Conservation (phyloP, 1,284 basidiomycete genomes). For the Ceratobasidium theobromae region DNA sequence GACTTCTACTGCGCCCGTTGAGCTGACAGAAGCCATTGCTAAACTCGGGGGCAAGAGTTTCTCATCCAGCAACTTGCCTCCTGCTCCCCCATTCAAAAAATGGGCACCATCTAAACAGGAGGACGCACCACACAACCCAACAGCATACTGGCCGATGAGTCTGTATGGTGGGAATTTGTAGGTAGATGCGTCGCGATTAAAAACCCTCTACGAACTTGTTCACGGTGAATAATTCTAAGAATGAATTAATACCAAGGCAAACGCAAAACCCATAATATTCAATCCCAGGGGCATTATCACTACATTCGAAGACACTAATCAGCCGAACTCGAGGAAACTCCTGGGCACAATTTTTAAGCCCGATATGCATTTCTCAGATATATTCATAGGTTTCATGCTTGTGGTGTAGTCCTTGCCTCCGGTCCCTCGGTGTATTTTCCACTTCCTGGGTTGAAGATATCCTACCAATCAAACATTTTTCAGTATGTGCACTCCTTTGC, state of each 20-base stretch:
- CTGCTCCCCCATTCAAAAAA: conserved; percentile 63
- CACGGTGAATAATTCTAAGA: not conserved
- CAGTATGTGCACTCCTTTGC: not conserved
- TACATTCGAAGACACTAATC: not conserved
- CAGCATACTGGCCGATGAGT: conserved; percentile 83
- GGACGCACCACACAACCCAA: conserved; percentile 72
- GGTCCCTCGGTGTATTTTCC: conserved; percentile 19
- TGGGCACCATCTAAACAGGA: conserved; percentile 70
- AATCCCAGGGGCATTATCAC: not conserved
- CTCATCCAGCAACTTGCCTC: conserved; percentile 67
- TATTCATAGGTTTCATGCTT: conserved; percentile 1
- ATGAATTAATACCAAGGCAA: not conserved
- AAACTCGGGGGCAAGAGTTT: conserved; percentile 67
- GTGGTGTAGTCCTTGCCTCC: not conserved
- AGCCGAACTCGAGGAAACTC: conserved; percentile 3
- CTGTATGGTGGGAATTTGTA: conserved; percentile 42
- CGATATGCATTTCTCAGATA: not conserved
- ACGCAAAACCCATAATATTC: not conserved
- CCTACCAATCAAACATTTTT: not conserved
- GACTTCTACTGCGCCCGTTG: conserved; percentile 48
- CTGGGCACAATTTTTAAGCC: conserved; percentile 19
- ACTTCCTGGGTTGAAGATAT: conserved; percentile 30
- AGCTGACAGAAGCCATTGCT: conserved; percentile 70
- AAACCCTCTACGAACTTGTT: conserved; percentile 12
- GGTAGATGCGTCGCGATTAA: conserved; percentile 5